Percentiles rank a stretch among this genome's conserved stretches.
These are phyloP conservation scores for Termitomyces sp. DNA, from an alignment of 768 basidiomycete genomes.

Conservation along the genomic window DNA sequence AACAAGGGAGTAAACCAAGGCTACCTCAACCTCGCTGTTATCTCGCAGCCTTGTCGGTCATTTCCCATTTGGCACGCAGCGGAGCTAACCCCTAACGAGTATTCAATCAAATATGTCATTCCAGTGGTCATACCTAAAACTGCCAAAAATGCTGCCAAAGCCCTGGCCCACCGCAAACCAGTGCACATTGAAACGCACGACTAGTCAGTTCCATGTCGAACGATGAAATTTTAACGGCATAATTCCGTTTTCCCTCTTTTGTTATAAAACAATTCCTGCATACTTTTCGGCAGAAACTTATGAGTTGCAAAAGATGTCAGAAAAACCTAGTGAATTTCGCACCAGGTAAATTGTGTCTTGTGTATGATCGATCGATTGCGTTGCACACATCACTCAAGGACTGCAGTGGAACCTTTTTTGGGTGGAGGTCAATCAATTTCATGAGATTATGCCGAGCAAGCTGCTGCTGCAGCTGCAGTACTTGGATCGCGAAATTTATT, in stretches of 20 bases:
- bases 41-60: neutral
- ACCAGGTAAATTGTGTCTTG: neutral
- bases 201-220: neutral
- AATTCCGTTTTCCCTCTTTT: neutral
- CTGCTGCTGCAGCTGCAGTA: neutral
- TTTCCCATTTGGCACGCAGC: neutral
- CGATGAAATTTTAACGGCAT: neutral
- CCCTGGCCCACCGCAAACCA: neutral
- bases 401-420: neutral
- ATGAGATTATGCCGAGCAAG: neutral
- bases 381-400: neutral
- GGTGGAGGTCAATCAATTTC: neutral
- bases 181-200: neutral
- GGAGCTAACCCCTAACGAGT: too few relatives aligned
- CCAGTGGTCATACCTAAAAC: neutral
- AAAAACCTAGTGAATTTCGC: neutral
- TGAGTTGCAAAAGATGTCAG: neutral
- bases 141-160: neutral
- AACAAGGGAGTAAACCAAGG: neutral
- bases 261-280: neutral
- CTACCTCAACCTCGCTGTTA: neutral
- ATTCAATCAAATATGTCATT: neutral
- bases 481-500: neutral
- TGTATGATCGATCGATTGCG: neutral
- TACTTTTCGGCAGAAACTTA: neutral